Evolutionary conservation across 768 basidiomycete genomes (phyloP).

Genomic region (Lyophyllum decastes): DNA sequence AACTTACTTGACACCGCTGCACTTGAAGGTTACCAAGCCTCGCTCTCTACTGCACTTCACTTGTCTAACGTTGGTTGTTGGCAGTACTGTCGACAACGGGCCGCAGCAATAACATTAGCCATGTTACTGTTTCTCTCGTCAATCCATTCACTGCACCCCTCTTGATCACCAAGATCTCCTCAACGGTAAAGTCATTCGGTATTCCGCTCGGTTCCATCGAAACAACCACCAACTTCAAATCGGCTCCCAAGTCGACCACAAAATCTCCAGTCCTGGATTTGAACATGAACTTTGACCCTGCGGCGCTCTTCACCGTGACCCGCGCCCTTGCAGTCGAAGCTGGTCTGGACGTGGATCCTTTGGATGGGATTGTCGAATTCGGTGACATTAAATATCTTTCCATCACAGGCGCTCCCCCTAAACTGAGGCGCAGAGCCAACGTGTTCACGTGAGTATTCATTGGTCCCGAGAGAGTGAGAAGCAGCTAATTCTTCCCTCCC

Average conservation of each 20-base stretch:
- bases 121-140: slow-evolving; percentile 59
- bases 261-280: slow-evolving; percentile 59
- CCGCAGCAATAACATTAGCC: slow-evolving; percentile 58
- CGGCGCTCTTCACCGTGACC: slow-evolving; percentile 69
- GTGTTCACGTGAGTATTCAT: slow-evolving; percentile 50
- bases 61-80: neutral
- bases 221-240: slow-evolving; percentile 48
- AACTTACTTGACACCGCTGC: slow-evolving; percentile 57
- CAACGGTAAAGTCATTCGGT: slow-evolving; percentile 62
- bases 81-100: slow-evolving; percentile 69
- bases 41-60: neutral
- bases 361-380: slow-evolving; percentile 66
- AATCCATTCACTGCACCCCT: slow-evolving; percentile 72
- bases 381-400: slow-evolving; percentile 68
- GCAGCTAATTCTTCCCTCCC: neutral
- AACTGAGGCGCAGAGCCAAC: slow-evolving; percentile 40
- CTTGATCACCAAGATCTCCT: slow-evolving; percentile 56
- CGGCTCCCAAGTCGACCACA: slow-evolving; percentile 53
- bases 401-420: slow-evolving; percentile 30
- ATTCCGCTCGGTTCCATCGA: slow-evolving; percentile 64
- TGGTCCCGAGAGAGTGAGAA: neutral
- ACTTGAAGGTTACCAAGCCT: slow-evolving; percentile 50
- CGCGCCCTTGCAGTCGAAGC: slow-evolving; percentile 67
- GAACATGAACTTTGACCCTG: slow-evolving; percentile 68
- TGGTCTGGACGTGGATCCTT: slow-evolving; percentile 55